Evolutionary conservation across 345 rosid species (phyloP), one percentile per base, ranked within the genome.

Genomic region (Eucalyptus shirleyi): DNA sequence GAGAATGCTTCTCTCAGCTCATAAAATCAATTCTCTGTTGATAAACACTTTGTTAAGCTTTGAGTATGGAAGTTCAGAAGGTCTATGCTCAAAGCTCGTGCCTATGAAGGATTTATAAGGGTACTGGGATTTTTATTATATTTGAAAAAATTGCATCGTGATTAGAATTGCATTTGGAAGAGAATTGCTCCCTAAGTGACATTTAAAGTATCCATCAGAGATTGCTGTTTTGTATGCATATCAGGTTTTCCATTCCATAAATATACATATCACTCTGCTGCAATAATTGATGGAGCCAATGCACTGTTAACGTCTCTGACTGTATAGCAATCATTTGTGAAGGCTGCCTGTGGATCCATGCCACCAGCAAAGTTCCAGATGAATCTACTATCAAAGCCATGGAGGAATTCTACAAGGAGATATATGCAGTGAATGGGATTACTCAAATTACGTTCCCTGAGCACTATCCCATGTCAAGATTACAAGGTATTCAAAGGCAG

Each of bases 301-400:
- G 40, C 40, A 40, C 40, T 40, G 40, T 40, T 40, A 40, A 40
- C 5, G 40, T 40, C 40, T 40, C 40, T 69, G 44, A 69, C 82
- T 69, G 42, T 69, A 34, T 34, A 69, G 11, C 44, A 9, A 59
- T 88, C 86, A 40, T 83, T 37, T 81, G 92, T 44, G 87, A 90
- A 98, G 99, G 99, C 19, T 97, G 99, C 83, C 95, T 98, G 50
- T 98, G 99, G 99, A 97, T 98, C 91, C 99, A 98, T 82, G 98
- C 98, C 88, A 99, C 99, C 32, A 88, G 97, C 89, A 97, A 98
- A 92, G 92, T 97, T 86, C 98, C 98, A 2, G 99, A 98, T 87
- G 97, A 94, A 92, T 94, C 91, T 83, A 96, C 98, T 30, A 95
- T 97, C 88, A 97, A 95, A 96, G 98, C 98, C 72, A 96, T 97